phyloP scores from a whole-genome alignment of 352 stramenopile genomes.

The Phytophthora colocasiae region DNA sequence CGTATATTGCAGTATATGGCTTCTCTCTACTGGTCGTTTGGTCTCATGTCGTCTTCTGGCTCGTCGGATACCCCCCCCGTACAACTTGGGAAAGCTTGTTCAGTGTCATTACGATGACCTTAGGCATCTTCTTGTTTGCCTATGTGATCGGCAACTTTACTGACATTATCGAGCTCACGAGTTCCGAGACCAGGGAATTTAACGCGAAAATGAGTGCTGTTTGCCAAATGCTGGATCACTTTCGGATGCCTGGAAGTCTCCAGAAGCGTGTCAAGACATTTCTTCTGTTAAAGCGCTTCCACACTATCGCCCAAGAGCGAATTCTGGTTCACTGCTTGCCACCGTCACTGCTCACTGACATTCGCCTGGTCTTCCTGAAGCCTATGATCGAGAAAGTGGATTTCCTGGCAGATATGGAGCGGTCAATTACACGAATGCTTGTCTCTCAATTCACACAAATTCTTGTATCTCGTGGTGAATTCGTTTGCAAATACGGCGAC shows the following conservation, averaged over 20 bases:
- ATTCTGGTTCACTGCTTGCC: conserved; percentile 55
- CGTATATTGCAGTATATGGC: conserved; percentile 42
- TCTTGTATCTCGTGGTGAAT: conserved; percentile 52
- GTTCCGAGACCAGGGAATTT: conserved; percentile 59
- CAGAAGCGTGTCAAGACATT: conserved; percentile 69
- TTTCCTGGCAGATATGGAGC: conserved; percentile 59
- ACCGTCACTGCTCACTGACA: conserved; percentile 60
- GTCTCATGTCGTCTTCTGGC: conserved; percentile 59
- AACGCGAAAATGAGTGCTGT: conserved; percentile 62
- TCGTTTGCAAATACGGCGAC: conserved; percentile 50
- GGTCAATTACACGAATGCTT: conserved; percentile 59
- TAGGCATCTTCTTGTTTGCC: conserved; percentile 55
- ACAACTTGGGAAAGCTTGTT: conserved; percentile 56
- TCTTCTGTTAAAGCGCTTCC: conserved; percentile 68
- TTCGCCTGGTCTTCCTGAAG: conserved; percentile 57
- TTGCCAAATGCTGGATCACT: conserved; percentile 58
- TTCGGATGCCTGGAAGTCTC: conserved; percentile 48
- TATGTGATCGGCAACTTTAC: conserved; percentile 68
- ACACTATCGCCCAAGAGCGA: conserved; percentile 69
- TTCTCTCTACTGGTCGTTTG: conserved; percentile 65
- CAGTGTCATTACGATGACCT: conserved; percentile 48
- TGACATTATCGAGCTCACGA: conserved; percentile 61
- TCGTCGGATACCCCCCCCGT: conserved; percentile 45
- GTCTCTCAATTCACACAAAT: conserved; percentile 58
- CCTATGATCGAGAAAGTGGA: conserved; percentile 65